These are phyloP conservation scores for Paradendryphiella salina DNA, from an alignment of 2,329 filamentous ascomycete genomes.

Conservation along the genomic window DNA sequence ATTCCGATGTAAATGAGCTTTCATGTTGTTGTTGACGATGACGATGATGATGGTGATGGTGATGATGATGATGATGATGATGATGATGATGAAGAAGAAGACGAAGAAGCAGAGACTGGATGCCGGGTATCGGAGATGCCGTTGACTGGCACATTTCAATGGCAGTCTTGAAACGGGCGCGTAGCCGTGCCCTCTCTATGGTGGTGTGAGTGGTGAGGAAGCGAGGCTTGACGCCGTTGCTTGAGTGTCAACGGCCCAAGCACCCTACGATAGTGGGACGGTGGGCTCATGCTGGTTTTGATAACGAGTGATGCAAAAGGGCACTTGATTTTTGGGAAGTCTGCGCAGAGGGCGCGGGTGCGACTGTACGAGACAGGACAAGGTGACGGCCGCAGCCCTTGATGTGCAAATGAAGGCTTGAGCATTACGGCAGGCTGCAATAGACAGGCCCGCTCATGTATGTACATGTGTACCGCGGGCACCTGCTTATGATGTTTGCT, in stretches of 20 bases:
- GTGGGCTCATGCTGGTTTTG: not conserved
- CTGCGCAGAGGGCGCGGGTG: conserved; percentile 20
- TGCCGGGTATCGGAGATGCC: conserved; percentile 1
- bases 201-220: conserved; percentile 12
- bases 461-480: conserved; percentile 3
- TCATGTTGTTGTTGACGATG: conserved; percentile 1
- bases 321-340: conserved; percentile 3
- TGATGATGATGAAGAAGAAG: too few relatives aligned
- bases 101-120: not conserved
- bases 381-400: not conserved
- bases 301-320: not conserved
- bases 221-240: conserved; percentile 12
- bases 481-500: conserved; percentile 9
- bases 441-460: not conserved
- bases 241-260: conserved; percentile 10
- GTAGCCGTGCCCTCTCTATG: conserved; percentile 16
- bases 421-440: not conserved
- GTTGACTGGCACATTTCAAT: conserved; percentile 5
- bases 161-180: conserved; percentile 14
- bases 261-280: not conserved
- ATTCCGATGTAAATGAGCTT: not conserved
- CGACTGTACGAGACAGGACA: conserved; percentile 5
- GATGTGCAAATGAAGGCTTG: not conserved
- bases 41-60: not conserved
- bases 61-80: not conserved